These are phyloP conservation scores for Pisolithus tinctorius DNA, from an alignment of 768 basidiomycete species.

Conservation along the genomic window DNA sequence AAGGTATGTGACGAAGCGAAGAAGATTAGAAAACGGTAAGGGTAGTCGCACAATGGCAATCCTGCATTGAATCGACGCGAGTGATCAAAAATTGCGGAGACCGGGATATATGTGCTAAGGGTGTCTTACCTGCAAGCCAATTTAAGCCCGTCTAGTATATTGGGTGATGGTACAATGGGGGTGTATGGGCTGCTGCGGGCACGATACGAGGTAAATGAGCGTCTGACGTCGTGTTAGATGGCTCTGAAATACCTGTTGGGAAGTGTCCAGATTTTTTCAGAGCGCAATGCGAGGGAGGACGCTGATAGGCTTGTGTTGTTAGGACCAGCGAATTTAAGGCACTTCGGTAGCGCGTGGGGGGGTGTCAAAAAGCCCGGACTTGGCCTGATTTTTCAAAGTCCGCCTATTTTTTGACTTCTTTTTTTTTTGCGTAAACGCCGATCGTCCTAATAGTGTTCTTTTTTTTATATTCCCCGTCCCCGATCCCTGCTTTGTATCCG, in stretches of 20 bases:
- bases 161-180: slow-evolving; percentile 79
- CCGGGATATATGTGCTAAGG: slow-evolving; percentile 14
- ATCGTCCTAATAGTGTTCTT: slow-evolving; percentile 1
- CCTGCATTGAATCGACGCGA: slow-evolving; percentile 30
- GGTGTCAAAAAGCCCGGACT: slow-evolving; percentile 29
- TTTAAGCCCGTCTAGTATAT: slow-evolving; percentile 65
- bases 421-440: slow-evolving; percentile 21
- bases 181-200: slow-evolving; percentile 34
- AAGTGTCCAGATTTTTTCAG: slow-evolving; percentile 26
- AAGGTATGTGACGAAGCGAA: slow-evolving; percentile 41
- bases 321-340: slow-evolving; percentile 34
- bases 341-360: slow-evolving; percentile 34
- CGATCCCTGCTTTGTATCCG: neutral
- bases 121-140: slow-evolving; percentile 56
- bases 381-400: slow-evolving; percentile 33
- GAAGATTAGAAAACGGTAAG: slow-evolving; percentile 47
- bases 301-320: slow-evolving; percentile 21
- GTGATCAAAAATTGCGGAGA: slow-evolving; percentile 12
- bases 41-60: slow-evolving; percentile 64
- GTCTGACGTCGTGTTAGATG: slow-evolving; percentile 10
- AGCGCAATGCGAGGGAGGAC: slow-evolving; percentile 26
- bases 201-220: slow-evolving; percentile 15
- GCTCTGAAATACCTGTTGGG: slow-evolving; percentile 36
- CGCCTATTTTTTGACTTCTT: slow-evolving; percentile 11
- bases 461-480: neutral